These are phyloP conservation scores for Rhizopus delemar DNA, from an alignment of 371 early-diverging fungal genomes.

Conservation along the genomic window DNA sequence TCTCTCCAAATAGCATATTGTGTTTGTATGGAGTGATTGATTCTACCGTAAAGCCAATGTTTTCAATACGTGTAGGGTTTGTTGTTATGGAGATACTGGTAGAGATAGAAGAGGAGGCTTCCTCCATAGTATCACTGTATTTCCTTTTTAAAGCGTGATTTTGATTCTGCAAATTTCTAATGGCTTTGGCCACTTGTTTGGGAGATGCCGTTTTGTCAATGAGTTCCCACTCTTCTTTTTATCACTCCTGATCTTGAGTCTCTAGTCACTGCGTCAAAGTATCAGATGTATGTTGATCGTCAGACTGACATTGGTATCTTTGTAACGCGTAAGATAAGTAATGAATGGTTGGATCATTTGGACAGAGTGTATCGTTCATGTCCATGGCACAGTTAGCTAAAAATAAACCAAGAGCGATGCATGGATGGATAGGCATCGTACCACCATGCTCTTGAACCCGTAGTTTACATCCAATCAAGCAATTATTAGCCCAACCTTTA, in stretches of 20 bases:
- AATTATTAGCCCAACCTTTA: conserved; percentile 22
- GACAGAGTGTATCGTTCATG: conserved; percentile 16
- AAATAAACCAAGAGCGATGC: conserved; percentile 20
- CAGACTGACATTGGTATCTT: conserved; percentile 10
- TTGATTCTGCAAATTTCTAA: conserved; percentile 25
- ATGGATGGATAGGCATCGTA: conserved; percentile 20
- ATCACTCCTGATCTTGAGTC: conserved; percentile 9
- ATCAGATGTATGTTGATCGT: conserved; percentile 15
- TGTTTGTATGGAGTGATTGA: conserved; percentile 20
- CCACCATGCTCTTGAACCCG: conserved; percentile 14
- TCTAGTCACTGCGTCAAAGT: conserved; percentile 9
- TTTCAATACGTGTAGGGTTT: conserved; percentile 21
- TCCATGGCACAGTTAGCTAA: conserved; percentile 11
- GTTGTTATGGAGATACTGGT: conserved; percentile 14
- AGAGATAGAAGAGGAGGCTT: conserved; percentile 20
- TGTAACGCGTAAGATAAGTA: conserved; percentile 1
- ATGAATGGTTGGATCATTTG: conserved; percentile 25
- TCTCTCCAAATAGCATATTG: conserved; percentile 16
- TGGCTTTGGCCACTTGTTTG: conserved; percentile 25
- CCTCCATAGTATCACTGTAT: conserved; percentile 13
- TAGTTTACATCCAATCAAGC: conserved; percentile 19
- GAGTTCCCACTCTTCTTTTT: conserved; percentile 5
- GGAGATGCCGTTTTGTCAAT: conserved; percentile 22
- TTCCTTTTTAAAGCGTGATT: conserved; percentile 23
- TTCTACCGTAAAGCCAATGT: conserved; percentile 21